phyloP scores from a whole-genome alignment of 192 early-diverging fungal genomes.

The Coemansia sp. region DNA sequence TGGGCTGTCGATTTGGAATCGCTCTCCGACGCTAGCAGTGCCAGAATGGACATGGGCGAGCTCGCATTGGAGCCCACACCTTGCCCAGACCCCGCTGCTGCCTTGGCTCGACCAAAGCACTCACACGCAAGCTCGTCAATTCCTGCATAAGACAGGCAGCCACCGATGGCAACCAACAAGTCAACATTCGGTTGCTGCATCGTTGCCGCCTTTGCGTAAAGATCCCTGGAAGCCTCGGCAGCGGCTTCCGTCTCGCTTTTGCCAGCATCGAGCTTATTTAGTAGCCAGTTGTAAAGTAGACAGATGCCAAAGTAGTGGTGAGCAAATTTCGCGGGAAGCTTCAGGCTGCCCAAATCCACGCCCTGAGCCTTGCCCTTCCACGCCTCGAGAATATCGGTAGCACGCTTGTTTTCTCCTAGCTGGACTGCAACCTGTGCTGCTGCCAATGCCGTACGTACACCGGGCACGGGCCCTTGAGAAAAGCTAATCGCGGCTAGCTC shows the following conservation, averaged over 20 bases:
- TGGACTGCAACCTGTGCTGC: slow-evolving; percentile 39
- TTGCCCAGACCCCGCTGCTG: background rate
- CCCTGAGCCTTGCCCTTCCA: slow-evolving; percentile 35
- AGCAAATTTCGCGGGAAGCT: slow-evolving; percentile 20
- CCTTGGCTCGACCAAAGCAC: slow-evolving; percentile 22
- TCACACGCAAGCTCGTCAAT: slow-evolving; percentile 9
- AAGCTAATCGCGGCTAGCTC: slow-evolving; percentile 31
- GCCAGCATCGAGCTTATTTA: background rate
- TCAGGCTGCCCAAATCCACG: slow-evolving; percentile 13
- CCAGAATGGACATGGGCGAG: slow-evolving; percentile 15
- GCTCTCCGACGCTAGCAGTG: slow-evolving; percentile 18
- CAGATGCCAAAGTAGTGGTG: slow-evolving; percentile 46
- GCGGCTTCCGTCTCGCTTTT: slow-evolving; percentile 1
- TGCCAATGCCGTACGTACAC: slow-evolving; percentile 24
- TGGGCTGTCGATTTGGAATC: slow-evolving; percentile 7
- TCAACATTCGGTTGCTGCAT: slow-evolving; percentile 1
- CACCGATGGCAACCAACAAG: slow-evolving; percentile 31
- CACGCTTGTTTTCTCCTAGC: slow-evolving; percentile 27
- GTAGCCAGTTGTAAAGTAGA: slow-evolving; percentile 27
- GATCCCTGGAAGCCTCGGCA: slow-evolving; percentile 23
- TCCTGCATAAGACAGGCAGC: slow-evolving; percentile 41
- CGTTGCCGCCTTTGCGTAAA: slow-evolving; percentile 11
- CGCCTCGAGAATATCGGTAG: slow-evolving; percentile 15
- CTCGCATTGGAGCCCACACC: background rate
- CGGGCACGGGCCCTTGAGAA: slow-evolving; percentile 8